Percentiles rank a stretch among this genome's conserved stretches.
Conservation (phyloP, 192 early-diverging fungal species). For the Linnemannia hyalina region DNA sequence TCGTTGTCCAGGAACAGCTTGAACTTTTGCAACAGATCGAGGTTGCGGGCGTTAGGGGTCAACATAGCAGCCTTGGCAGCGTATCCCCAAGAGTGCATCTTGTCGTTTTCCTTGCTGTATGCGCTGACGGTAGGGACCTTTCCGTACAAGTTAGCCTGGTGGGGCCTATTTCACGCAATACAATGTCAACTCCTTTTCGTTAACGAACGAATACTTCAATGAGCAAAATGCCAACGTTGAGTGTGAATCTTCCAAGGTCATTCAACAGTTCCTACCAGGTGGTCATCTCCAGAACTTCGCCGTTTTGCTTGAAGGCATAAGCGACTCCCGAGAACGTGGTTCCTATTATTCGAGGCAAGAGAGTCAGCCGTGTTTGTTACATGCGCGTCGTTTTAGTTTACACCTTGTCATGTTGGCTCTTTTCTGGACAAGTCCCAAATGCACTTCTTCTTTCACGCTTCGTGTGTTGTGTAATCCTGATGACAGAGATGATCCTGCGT, state of each 20-base stretch:
- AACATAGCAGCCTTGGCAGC: constrained; percentile 51
- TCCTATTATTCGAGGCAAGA: constrained; percentile 8
- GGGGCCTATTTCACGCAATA: constrained; percentile 25
- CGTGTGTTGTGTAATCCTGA: neutral
- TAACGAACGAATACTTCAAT: neutral
- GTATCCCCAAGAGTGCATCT: constrained; percentile 63
- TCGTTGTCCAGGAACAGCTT: constrained; percentile 58
- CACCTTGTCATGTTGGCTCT: neutral
- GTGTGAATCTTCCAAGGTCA: neutral
- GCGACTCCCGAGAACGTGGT: constrained; percentile 62
- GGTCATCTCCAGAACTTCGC: constrained; percentile 61
- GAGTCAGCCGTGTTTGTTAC: neutral
- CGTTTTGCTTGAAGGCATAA: constrained; percentile 61
- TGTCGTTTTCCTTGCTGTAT: constrained; percentile 54
- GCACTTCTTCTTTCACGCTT: neutral
- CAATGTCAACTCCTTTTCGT: neutral
- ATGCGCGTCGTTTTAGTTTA: neutral
- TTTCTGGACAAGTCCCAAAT: neutral
- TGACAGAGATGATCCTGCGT: neutral
- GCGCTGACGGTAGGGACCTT: constrained; percentile 59
- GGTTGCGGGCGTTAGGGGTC: constrained; percentile 48
- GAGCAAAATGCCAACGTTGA: neutral
- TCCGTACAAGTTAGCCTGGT: constrained; percentile 58
- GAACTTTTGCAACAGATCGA: constrained; percentile 58
- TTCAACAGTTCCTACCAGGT: constrained; percentile 55